Evolutionary conservation across 192 early-diverging fungal species (phyloP).

Genomic region (Coemansia erecta): DNA sequence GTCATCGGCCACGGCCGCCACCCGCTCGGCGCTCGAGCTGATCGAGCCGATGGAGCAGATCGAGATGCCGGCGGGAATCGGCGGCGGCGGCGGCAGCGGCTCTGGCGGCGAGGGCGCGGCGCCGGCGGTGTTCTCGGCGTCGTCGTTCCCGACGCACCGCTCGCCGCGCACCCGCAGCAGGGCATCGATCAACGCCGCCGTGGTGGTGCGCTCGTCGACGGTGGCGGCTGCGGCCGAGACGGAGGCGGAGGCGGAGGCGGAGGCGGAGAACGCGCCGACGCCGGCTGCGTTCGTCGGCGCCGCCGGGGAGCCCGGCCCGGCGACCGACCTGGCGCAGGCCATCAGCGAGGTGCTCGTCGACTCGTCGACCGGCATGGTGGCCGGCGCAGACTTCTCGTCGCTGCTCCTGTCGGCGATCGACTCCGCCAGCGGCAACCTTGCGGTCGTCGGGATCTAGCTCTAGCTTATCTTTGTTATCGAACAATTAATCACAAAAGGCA

Average conservation of each 20-base stretch:
- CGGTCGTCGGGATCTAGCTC: constrained; percentile 22
- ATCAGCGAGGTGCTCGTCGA: constrained; percentile 20
- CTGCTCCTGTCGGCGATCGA: constrained; percentile 29
- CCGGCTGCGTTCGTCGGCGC: neutral
- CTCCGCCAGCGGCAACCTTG: constrained; percentile 21
- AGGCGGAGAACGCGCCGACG: neutral
- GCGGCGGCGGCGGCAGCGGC: too few relatives aligned
- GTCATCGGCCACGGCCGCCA: neutral
- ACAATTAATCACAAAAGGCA: constrained; percentile 1
- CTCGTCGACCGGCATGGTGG: constrained; percentile 8
- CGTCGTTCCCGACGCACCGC: neutral
- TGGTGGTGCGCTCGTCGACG: neutral
- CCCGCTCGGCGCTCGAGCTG: neutral
- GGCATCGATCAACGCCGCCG: too few relatives aligned
- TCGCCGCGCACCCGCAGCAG: too few relatives aligned
- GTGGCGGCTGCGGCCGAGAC: too few relatives aligned
- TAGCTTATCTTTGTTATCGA: neutral
- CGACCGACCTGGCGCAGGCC: neutral
- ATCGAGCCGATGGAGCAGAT: neutral
- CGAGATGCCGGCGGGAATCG: neutral
- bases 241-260: neutral
- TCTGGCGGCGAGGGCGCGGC: neutral
- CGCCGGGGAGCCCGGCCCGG: neutral
- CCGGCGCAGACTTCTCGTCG: constrained; percentile 20
- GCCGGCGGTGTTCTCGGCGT: neutral